phyloP scores from a whole-genome alignment of 805 yeast genomes.

The Teunomyces lycoperdinae region DNA sequence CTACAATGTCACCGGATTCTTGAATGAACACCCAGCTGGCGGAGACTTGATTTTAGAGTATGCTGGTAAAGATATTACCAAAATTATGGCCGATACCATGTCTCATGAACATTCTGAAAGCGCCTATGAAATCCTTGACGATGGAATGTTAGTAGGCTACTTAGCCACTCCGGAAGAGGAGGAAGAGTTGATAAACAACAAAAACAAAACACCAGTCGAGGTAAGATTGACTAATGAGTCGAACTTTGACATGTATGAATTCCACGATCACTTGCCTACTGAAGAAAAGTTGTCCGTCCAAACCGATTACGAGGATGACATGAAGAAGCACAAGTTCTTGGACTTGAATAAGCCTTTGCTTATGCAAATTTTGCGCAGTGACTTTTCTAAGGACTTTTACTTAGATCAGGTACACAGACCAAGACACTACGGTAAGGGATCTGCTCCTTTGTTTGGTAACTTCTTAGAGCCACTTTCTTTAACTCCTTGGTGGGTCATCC shows the following conservation, averaged over 20 bases:
- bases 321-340: constrained; percentile 73
- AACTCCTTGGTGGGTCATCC: constrained; percentile 95
- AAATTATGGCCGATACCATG: constrained; percentile 67
- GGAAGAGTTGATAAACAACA: constrained; percentile 61
- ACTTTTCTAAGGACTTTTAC: constrained; percentile 84
- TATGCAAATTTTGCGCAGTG: constrained; percentile 71
- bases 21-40: constrained; percentile 75
- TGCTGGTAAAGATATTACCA: constrained; percentile 65
- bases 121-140: constrained; percentile 84
- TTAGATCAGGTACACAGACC: constrained; percentile 97
- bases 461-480: constrained; percentile 86
- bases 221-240: constrained; percentile 37
- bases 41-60: constrained; percentile 53
- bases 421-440: constrained; percentile 95
- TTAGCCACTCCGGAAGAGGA: constrained; percentile 82
- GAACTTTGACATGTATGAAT: constrained; percentile 35
- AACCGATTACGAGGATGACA: constrained; percentile 76
- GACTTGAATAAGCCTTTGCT: constrained; percentile 82
- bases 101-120: constrained; percentile 80
- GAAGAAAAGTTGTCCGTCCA: constrained; percentile 70
- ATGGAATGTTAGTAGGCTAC: constrained; percentile 74
- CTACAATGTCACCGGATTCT: constrained; percentile 74
- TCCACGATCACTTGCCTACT: constrained; percentile 64
- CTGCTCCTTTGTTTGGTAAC: constrained; percentile 94
- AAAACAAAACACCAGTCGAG: constrained; percentile 56